Evolutionary conservation across 2,329 filamentous ascomycete species (phyloP).

Genomic region (Colletotrichum theobromicola): DNA sequence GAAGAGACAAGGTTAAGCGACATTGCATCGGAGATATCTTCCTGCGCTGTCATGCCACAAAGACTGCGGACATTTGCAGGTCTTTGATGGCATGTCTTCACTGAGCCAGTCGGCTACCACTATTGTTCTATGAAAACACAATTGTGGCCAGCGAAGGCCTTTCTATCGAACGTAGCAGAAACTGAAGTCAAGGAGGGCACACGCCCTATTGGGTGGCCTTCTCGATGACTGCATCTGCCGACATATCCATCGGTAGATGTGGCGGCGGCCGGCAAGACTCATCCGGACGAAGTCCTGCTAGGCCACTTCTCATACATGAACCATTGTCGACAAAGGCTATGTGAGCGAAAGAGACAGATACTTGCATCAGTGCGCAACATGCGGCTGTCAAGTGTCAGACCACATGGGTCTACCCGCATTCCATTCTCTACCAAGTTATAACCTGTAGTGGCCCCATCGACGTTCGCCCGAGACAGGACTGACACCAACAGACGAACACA

Average conservation of each 20-base stretch:
- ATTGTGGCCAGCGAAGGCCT: not conserved
- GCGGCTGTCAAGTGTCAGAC: not conserved
- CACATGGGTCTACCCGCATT: not conserved
- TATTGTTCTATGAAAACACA: accelerated
- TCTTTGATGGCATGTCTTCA: not conserved
- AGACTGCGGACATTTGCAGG: not conserved
- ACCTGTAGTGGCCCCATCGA: not conserved
- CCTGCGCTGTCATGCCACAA: not conserved
- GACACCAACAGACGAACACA: not conserved
- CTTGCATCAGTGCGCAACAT: not conserved
- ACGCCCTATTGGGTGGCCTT: accelerated
- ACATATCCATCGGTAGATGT: not conserved
- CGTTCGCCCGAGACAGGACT: not conserved
- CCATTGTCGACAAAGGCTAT: no score
- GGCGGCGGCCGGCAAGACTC: not conserved
- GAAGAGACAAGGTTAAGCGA: not conserved
- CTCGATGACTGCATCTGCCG: not conserved
- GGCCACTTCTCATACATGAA: no score
- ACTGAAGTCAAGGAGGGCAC: not conserved
- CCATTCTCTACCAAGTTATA: not conserved
- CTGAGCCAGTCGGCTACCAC: not conserved
- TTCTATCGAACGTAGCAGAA: not conserved
- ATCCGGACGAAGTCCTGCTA: not conserved
- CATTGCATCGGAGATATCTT: not conserved
- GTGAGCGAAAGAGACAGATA: not conserved